A percentile compares a stretch with the other conserved stretches of the same genome.
phyloP scores from a whole-genome alignment of 148 eudicot genomes.

The Polygonum aviculare region DNA sequence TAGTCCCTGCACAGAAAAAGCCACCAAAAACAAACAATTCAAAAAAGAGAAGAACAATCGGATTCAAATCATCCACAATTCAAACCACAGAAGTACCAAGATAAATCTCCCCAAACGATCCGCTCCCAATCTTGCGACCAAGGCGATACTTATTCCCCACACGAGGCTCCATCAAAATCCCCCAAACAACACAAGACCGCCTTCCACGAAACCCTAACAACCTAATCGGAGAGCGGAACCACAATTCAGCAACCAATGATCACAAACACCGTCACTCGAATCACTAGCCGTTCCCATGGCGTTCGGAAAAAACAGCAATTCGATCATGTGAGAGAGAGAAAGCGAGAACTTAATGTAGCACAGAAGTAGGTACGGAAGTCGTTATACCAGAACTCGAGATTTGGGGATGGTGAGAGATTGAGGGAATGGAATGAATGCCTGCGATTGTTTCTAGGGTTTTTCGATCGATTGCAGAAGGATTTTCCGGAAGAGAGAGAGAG shows the following conservation, averaged over 20 bases:
- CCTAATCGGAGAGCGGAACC: not conserved
- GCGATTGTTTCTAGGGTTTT: not conserved
- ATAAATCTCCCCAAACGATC: conserved; percentile 76
- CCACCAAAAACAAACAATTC: not conserved
- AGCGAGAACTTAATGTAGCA: not conserved
- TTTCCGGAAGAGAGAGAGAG: not conserved
- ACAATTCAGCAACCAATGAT: conserved; percentile 1
- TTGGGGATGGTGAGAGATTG: not conserved
- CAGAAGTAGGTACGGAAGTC: not conserved
- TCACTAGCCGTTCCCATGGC: not conserved
- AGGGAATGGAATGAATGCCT: not conserved
- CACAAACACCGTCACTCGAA: not conserved
- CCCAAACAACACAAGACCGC: not conserved
- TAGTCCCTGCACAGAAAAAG: conserved; percentile 42
- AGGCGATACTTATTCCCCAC: conserved; percentile 61
- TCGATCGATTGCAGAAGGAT: not conserved
- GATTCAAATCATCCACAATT: not conserved
- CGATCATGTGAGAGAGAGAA: not conserved
- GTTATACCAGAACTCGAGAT: not conserved
- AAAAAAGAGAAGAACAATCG: not conserved
- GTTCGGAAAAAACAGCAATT: not conserved
- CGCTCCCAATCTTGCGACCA: conserved; percentile 72
- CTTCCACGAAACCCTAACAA: conserved; percentile 12
- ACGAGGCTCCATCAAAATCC: conserved; percentile 52
- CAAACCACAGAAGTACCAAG: conserved; percentile 26